Evolutionary conservation across 495 filamentous ascomycete species (phyloP), one percentile per base, ranked within the genome.

Genomic region (Friedmanniomyces simplex): DNA sequence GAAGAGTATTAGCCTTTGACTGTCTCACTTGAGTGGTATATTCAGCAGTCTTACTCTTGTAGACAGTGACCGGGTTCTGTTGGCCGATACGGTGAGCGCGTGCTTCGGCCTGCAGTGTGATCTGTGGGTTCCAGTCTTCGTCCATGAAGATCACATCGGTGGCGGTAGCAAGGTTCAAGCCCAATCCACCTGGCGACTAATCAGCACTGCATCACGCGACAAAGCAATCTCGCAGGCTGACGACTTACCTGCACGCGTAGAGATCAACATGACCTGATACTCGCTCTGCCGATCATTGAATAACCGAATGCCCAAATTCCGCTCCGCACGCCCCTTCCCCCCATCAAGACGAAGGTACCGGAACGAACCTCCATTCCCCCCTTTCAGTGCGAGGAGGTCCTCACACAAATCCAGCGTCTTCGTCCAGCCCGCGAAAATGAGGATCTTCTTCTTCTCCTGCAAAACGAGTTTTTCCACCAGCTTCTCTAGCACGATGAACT

Each of bases 81-180:
- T 84, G 81, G 0, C 81, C 81, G 37, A 84, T 81, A 0, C 81
- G 69, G 60, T 83, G 79, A 0, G 79, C 79, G 12, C 81, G 71
- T 22, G 80, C 76, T 60, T 83, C 79, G 0, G 81, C 81, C 58
- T 84, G 81, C 2, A 79, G 59, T 53, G 74, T 81, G 11, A 81
- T 71, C 58, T 84, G 82, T 0, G 83, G 83, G 41, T 86, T 86
- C 80, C 80, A 86, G 57, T 86, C 82, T 36, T 80, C 75, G 41
- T 87, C 83, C 2, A 85, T 65, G 61, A 87, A 82, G 16, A 86
- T 71, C 1, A 85, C 79, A 52, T 80, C 78, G 5, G 75, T 79
- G 0, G 82, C 80, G 32, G 76, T 71, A 2, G 79, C 76, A 0
- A 86, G 68, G 58, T 85, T 87, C 39, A 86, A 74, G 4, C 83